A percentile compares a stretch with the other conserved stretches of the same genome.
Conservation (phyloP, 805 yeast genomes). For the Tetrapisispora iriomotensis region DNA sequence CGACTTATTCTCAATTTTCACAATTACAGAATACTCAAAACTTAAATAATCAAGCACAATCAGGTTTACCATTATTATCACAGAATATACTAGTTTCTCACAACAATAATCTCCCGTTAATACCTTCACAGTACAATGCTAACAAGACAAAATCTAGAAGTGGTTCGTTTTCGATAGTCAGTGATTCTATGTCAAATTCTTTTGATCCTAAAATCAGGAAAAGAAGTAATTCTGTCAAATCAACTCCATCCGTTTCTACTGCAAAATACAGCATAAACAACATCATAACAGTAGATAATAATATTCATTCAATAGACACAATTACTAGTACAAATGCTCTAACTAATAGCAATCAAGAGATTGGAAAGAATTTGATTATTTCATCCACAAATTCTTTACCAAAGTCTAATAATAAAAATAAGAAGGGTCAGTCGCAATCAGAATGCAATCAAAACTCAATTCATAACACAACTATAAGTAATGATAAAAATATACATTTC, state of each 20-base stretch:
- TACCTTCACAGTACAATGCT: conserved; percentile 3
- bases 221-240: conserved; percentile 6
- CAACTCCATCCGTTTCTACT: conserved; percentile 1
- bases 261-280: conserved; percentile 2
- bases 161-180: conserved; percentile 18
- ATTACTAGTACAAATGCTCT: neutral
- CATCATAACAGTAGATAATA: conserved; percentile 1
- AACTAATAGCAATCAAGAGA: neutral
- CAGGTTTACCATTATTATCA: neutral
- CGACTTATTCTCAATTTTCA: conserved; percentile 20
- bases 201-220: conserved; percentile 1
- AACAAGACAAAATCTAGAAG: conserved; percentile 24
- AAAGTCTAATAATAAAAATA: neutral
- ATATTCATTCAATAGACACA: conserved; percentile 1
- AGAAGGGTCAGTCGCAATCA: neutral
- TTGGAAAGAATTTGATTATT: neutral
- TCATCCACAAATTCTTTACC: conserved; percentile 3
- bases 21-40: conserved; percentile 11
- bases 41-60: neutral
- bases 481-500: neutral
- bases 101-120: neutral
- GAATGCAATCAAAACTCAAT: neutral
- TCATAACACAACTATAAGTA: neutral
- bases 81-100: neutral
- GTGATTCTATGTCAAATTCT: conserved; percentile 21